Evolutionary conservation across 805 yeast genomes (phyloP), one percentile per base, ranked within the genome.

Genomic region (Nematodospora valgi): DNA sequence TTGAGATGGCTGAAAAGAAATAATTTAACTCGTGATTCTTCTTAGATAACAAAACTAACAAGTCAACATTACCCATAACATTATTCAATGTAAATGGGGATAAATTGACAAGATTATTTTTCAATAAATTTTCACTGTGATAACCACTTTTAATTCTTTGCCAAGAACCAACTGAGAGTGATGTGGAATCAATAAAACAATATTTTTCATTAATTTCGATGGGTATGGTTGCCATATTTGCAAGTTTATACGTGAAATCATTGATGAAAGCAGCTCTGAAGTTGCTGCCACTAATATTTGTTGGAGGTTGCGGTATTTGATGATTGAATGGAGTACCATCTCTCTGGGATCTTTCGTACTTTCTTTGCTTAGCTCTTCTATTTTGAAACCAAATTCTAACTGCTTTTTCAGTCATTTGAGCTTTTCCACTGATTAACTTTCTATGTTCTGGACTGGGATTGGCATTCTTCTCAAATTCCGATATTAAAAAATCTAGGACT

Each of bases 331-430:
- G 11, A 22, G 24, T 22, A 6, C 24, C 34, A 16, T 18, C 27
- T 13, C 47, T 39, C 51, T 55, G 61, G 55, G 71, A 59, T 38
- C 80, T 70, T 47, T 79, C 84, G 49, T 74, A 58, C 57, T 83
- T 83, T 49, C 88, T 70, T 28, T 78, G 70, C 54, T 84, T 85
- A 14, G 93, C 93, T 43, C 97, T 64, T 48, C 89, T 67, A 54
- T 87, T 87, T 57, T 88, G 97, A 51, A 86, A 88, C 96, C 96
- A 88, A 27, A 88, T 88, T 37, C 95, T 71, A 2, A 88, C 95
- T 10, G 89, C 86, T 43, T 93, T 74, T 48, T 88, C 96, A 10
- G 88, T 76, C 85, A 87, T 81, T 13, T 82, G 84, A 1, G 94
- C 84, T 41, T 71, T 70, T 2, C 72, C 77, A 25, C 93, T 78